These are phyloP conservation scores for Pseudogymnoascus verrucosus DNA, from an alignment of 2,329 filamentous ascomycete species.

Conservation along the genomic window DNA sequence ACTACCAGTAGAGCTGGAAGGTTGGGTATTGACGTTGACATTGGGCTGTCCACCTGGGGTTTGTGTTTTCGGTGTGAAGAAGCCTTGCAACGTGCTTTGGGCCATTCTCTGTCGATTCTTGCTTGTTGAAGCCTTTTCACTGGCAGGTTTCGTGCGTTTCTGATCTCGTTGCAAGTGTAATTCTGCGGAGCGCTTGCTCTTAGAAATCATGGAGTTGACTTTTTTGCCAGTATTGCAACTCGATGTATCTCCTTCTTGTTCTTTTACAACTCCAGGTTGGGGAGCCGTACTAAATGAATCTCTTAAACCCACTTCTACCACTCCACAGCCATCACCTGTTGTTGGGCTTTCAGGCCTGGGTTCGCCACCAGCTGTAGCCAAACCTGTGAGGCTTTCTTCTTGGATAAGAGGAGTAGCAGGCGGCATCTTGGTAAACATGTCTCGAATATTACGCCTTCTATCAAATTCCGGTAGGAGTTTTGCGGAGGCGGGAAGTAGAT, in stretches of 20 bases:
- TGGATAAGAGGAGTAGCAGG: slow-evolving; percentile 14
- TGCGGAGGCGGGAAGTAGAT: slow-evolving; percentile 67
- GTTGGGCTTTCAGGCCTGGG: background rate
- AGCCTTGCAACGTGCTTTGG: slow-evolving; percentile 53
- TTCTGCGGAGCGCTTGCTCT: slow-evolving; percentile 9
- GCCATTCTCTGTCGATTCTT: slow-evolving; percentile 42
- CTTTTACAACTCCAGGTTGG: background rate
- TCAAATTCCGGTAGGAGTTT: slow-evolving; percentile 84
- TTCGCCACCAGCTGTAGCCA: slow-evolving; percentile 11
- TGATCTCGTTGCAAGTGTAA: slow-evolving; percentile 20
- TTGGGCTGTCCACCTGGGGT: background rate
- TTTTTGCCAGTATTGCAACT: slow-evolving; percentile 15
- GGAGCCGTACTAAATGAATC: background rate
- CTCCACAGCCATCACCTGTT: background rate
- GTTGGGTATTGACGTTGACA: background rate
- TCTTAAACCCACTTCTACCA: background rate
- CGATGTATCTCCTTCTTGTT: background rate
- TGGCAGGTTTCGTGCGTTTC: slow-evolving; percentile 45
- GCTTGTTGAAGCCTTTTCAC: slow-evolving; percentile 11
- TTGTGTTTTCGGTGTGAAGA: slow-evolving; percentile 59
- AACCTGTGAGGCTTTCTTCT: slow-evolving; percentile 13
- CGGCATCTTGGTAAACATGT: slow-evolving; percentile 72
- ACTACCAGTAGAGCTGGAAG: background rate
- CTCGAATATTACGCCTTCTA: slow-evolving; percentile 73
- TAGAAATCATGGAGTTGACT: slow-evolving; percentile 1